These are phyloP conservation scores for Aspergillus luchuensis DNA, from an alignment of 2,329 filamentous ascomycete species.

Conservation along the genomic window DNA sequence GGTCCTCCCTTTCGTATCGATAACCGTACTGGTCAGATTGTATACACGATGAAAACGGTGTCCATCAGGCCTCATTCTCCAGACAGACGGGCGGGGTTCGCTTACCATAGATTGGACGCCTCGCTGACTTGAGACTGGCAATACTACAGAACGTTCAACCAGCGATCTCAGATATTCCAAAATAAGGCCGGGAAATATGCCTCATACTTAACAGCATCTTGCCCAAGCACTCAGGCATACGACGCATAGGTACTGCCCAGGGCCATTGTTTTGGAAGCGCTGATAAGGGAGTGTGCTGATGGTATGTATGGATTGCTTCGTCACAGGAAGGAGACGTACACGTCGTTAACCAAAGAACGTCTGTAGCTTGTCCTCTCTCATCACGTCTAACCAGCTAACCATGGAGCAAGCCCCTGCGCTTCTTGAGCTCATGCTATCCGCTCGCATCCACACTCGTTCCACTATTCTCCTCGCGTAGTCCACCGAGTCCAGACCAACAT, in stretches of 20 bases:
- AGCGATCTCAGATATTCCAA: background rate
- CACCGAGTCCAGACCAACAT: too few species aligned
- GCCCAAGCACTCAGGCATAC: background rate
- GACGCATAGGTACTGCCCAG: background rate
- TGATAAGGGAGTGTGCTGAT: too few species aligned
- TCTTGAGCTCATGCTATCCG: too few species aligned
- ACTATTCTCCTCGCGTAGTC: too few species aligned
- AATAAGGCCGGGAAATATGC: background rate
- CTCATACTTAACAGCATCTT: background rate
- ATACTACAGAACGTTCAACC: background rate
- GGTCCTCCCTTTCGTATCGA: background rate
- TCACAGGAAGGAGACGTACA: too few species aligned
- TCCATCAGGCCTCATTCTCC: background rate
- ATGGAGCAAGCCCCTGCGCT: too few species aligned
- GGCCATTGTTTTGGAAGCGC: background rate
- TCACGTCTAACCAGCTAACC: too few species aligned
- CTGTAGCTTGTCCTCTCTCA: too few species aligned
- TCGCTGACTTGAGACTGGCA: background rate
- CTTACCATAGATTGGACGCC: background rate
- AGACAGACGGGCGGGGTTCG: background rate
- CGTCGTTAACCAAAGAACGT: too few species aligned
- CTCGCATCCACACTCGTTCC: too few species aligned
- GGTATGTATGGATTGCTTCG: too few species aligned
- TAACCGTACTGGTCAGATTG: background rate
- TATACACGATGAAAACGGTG: background rate